phyloP scores from a whole-genome alignment of 1,139 yeast genomes.

The Suhomyces ambrosiae region DNA sequence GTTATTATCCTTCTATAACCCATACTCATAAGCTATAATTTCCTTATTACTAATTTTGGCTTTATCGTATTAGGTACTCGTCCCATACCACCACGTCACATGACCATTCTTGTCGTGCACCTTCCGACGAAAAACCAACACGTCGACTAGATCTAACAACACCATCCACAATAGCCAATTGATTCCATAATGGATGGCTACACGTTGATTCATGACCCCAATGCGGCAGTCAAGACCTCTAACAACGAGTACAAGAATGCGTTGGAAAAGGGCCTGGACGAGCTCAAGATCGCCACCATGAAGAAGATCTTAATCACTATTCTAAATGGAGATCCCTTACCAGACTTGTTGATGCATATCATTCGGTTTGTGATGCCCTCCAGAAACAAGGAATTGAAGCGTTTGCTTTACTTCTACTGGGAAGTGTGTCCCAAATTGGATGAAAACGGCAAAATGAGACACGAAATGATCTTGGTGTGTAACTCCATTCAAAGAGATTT shows the following conservation, averaged over 20 bases:
- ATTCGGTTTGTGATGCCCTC: constrained; percentile 98
- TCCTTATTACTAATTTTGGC: too few relatives aligned
- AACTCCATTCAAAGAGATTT: constrained; percentile 96
- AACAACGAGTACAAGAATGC: constrained; percentile 74
- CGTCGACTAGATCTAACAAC: constrained; percentile 13
- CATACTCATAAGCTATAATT: too few relatives aligned
- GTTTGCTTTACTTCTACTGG: constrained; percentile 94
- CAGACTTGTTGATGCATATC: constrained; percentile 95
- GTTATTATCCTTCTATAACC: too few relatives aligned
- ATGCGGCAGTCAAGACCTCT: constrained; percentile 70
- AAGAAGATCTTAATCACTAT: constrained; percentile 80
- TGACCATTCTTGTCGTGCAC: constrained; percentile 3
- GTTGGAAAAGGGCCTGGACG: constrained; percentile 90
- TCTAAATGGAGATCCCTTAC: constrained; percentile 92
- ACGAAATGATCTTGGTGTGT: constrained; percentile 98
- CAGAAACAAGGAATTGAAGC: constrained; percentile 85
- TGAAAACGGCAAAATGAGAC: constrained; percentile 86
- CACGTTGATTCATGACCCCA: constrained; percentile 76
- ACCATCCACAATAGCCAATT: constrained; percentile 2
- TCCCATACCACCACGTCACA: too few relatives aligned
- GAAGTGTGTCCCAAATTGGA: constrained; percentile 95
- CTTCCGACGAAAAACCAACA: too few relatives aligned
- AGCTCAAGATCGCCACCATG: constrained; percentile 87
- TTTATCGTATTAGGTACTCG: too few relatives aligned
- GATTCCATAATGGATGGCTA: constrained; percentile 43